phyloP scores from a whole-genome alignment of 352 stramenopile genomes.

The Phytophthora pinifolia region DNA sequence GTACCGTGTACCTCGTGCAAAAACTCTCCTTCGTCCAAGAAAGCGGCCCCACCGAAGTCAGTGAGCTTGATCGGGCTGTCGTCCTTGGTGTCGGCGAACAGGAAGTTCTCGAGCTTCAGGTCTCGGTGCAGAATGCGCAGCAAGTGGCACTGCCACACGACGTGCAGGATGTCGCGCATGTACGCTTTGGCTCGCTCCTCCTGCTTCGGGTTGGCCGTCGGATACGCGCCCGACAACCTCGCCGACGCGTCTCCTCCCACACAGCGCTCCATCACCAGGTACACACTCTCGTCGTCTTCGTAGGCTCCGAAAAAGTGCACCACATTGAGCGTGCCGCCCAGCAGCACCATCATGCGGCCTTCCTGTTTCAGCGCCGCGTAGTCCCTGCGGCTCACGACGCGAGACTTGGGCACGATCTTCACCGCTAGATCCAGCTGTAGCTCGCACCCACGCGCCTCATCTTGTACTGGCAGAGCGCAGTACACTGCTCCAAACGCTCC shows the following conservation, averaged over 20 bases:
- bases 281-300: constrained; percentile 71
- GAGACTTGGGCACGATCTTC: constrained; percentile 75
- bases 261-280: constrained; percentile 82
- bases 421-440: constrained; percentile 61
- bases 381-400: constrained; percentile 58
- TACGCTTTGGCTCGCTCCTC: constrained; percentile 58
- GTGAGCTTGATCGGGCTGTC: constrained; percentile 75
- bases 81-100: constrained; percentile 62
- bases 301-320: constrained; percentile 85
- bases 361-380: constrained; percentile 71
- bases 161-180: constrained; percentile 79
- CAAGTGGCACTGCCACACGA: constrained; percentile 80
- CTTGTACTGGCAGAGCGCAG: constrained; percentile 37
- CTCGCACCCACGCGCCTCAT: constrained; percentile 14
- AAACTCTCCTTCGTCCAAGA: constrained; percentile 42
- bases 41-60: constrained; percentile 73
- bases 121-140: constrained; percentile 72
- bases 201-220: constrained; percentile 13
- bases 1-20: constrained; percentile 61
- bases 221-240: constrained; percentile 29
- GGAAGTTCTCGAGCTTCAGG: constrained; percentile 82
- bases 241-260: constrained; percentile 59
- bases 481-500: constrained; percentile 72
- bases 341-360: constrained; percentile 72
- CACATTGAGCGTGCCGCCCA: constrained; percentile 78